phyloP scores from a whole-genome alignment of 83 land plant species.

The Picea abies region DNA sequence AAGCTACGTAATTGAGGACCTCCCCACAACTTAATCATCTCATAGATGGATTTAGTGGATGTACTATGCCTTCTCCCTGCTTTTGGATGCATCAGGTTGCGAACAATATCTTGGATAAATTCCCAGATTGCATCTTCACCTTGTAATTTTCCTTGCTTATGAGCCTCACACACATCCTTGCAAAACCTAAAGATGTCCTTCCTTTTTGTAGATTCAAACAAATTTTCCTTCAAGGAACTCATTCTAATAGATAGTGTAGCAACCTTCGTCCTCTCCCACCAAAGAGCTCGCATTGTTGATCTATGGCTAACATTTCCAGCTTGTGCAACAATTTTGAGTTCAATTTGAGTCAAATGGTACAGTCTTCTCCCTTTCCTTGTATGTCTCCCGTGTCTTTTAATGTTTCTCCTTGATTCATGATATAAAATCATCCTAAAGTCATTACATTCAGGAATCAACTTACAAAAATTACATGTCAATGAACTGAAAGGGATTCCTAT shows the following conservation, averaged over 20 bases:
- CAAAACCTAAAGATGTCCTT: neutral
- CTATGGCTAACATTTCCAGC: neutral
- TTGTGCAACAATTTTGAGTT: neutral
- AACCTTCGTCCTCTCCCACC: neutral
- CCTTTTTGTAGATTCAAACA: neutral
- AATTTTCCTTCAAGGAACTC: neutral
- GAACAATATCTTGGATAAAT: neutral
- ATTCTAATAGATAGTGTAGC: neutral
- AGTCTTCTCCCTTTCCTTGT: neutral
- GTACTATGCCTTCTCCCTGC: too few relatives aligned
- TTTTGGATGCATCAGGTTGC: neutral
- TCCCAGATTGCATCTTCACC: neutral
- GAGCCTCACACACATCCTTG: too few relatives aligned
- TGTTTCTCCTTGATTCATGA: neutral
- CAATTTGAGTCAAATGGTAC: neutral
- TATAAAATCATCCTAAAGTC: neutral
- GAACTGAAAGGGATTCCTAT: neutral
- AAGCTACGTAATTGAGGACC: neutral
- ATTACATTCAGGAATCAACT: neutral
- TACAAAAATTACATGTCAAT: neutral
- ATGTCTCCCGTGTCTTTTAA: neutral
- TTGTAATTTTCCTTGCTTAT: neutral
- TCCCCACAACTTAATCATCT: too few relatives aligned
- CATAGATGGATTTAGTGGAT: too few relatives aligned
- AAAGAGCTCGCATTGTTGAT: neutral